Evolutionary conservation across 116 monocot species (phyloP).

Genomic region (Papilionanthe hybrid): DNA sequence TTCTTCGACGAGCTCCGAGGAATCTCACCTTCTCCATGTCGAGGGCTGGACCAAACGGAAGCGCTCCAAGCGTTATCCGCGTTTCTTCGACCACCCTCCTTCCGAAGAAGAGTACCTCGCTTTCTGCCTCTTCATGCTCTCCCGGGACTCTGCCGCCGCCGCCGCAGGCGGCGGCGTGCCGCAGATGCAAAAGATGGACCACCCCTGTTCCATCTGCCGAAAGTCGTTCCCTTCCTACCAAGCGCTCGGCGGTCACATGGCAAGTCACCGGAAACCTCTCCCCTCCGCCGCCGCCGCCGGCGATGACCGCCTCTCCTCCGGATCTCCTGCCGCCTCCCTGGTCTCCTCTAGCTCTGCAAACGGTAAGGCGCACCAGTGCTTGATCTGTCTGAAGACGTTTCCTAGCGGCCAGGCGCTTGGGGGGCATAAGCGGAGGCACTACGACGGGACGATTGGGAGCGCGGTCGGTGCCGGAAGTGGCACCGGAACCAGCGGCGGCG

Average conservation of each 20-base stretch:
- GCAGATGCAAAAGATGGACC: neutral
- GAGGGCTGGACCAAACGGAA: conserved; percentile 30
- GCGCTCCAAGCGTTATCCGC: conserved; percentile 41
- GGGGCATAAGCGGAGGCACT: conserved; percentile 80
- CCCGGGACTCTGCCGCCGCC: conserved; percentile 22
- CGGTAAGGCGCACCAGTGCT: conserved; percentile 43
- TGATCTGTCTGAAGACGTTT: conserved; percentile 48
- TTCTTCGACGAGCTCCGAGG: too few relatives aligned
- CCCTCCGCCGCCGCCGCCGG: neutral
- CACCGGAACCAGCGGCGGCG: neutral
- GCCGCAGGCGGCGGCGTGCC: neutral
- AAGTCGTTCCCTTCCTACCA: conserved; percentile 75
- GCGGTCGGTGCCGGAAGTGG: conserved; percentile 5
- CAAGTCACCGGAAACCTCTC: conserved; percentile 59
- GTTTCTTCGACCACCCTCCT: conserved; percentile 36
- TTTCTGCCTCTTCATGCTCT: conserved; percentile 70
- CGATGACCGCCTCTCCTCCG: neutral
- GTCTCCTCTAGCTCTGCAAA: conserved; percentile 5
- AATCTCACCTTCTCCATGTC: neutral
- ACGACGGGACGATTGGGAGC: conserved; percentile 40
- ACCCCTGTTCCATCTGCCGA: conserved; percentile 65
- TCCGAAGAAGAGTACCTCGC: conserved; percentile 77
- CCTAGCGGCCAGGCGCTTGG: conserved; percentile 80
- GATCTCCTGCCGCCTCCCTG: conserved; percentile 5
- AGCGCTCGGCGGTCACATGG: conserved; percentile 83